phyloP scores from a whole-genome alignment of 139 green algal species.

The Yamagishiella unicocca region DNA sequence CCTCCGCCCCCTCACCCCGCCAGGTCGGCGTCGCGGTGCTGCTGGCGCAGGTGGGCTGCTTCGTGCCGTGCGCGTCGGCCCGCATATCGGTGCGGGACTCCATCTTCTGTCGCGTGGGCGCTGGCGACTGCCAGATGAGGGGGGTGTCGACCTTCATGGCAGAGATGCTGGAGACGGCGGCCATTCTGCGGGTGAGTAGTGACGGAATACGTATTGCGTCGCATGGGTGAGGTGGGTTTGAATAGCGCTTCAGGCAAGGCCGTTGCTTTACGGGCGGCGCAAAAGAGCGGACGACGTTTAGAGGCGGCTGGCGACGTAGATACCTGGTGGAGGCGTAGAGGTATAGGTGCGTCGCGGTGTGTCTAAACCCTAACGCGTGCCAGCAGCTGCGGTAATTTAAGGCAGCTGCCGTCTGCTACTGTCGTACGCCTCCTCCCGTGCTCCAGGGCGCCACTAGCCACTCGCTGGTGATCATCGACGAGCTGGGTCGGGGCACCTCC shows the following conservation, averaged over 20 bases:
- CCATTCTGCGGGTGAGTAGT: conserved; percentile 83
- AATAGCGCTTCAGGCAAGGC: no score
- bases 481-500: conserved; percentile 95
- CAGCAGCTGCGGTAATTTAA: not conserved
- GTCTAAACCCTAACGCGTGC: no score
- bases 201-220: no score
- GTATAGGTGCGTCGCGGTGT: no score
- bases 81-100: conserved; percentile 91
- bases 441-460: conserved; percentile 76
- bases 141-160: conserved; percentile 99
- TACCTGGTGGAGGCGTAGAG: no score
- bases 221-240: no score
- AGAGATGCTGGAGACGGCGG: conserved; percentile 97
- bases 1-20: not conserved
- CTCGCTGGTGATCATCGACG: conserved; percentile 97
- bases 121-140: conserved; percentile 94
- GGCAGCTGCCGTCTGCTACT: no score
- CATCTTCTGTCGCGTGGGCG: conserved; percentile 97
- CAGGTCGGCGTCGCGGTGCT: conserved; percentile 91
- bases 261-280: no score
- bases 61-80: conserved; percentile 90
- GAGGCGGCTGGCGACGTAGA: no score
- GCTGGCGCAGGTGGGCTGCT: conserved; percentile 95
- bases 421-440: no score
- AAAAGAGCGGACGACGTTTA: no score